phyloP scores from a whole-genome alignment of 768 basidiomycete genomes.

The Tylopilus subfusipes region DNA sequence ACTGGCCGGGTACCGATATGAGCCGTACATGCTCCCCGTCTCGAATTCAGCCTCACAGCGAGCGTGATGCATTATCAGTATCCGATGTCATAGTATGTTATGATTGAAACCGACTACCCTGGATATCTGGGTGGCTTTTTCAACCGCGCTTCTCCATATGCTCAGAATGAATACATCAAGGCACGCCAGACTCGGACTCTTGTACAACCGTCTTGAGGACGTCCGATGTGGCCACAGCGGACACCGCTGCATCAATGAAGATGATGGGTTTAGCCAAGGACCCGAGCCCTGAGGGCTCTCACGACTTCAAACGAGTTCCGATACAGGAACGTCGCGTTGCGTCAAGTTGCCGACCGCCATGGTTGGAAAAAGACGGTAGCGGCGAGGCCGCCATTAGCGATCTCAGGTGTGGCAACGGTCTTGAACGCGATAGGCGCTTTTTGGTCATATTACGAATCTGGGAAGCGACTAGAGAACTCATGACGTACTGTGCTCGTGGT shows the following conservation, averaged over 20 bases:
- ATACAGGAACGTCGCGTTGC: slow-evolving; percentile 73
- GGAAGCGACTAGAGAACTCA: slow-evolving; percentile 18
- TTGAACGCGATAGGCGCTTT: slow-evolving; percentile 83
- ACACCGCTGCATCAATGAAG: slow-evolving; percentile 89
- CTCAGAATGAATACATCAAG: slow-evolving; percentile 80
- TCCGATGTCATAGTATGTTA: slow-evolving; percentile 41
- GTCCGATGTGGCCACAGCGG: slow-evolving; percentile 68
- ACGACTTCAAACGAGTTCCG: slow-evolving; percentile 79
- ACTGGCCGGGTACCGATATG: slow-evolving; percentile 73
- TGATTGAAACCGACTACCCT: slow-evolving; percentile 50
- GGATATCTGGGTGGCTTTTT: slow-evolving; percentile 74
- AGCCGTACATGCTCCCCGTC: slow-evolving; percentile 82
- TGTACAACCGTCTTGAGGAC: slow-evolving; percentile 79
- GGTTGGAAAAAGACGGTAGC: slow-evolving; percentile 79
- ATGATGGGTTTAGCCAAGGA: slow-evolving; percentile 74
- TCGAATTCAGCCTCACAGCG: slow-evolving; percentile 84
- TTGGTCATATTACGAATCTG: background rate
- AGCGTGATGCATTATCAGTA: slow-evolving; percentile 26
- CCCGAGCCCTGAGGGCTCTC: slow-evolving; percentile 56
- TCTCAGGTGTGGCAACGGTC: slow-evolving; percentile 80
- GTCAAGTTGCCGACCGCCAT: too few relatives aligned
- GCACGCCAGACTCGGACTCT: slow-evolving; percentile 79
- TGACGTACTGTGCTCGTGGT: slow-evolving; percentile 56
- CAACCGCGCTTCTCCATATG: slow-evolving; percentile 86
- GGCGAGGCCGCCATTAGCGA: slow-evolving; percentile 67